These are phyloP conservation scores for Blastocystis sp. DNA, from an alignment of 352 stramenopile genomes.

Conservation along the genomic window DNA sequence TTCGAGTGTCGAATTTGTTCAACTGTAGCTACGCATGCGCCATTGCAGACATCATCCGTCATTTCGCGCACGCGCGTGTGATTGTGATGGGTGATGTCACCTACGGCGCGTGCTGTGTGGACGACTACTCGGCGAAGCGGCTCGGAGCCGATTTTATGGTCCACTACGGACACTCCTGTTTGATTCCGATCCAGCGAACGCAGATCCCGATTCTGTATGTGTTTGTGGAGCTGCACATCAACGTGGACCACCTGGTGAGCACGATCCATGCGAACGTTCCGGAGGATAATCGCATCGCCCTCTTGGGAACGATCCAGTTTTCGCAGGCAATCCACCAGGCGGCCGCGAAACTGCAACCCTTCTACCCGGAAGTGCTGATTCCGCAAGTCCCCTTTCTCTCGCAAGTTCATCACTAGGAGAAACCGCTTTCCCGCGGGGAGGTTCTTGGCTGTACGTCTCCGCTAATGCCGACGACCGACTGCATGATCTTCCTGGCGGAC, in stretches of 20 bases:
- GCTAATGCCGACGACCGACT: conserved; percentile 73
- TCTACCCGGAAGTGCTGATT: conserved; percentile 73
- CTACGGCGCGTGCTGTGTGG: conserved; percentile 97
- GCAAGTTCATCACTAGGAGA: background rate
- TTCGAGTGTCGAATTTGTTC: conserved; percentile 64
- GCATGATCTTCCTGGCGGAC: conserved; percentile 94
- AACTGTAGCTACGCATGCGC: conserved; percentile 69
- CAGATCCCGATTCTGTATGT: conserved; percentile 92
- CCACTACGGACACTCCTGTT: conserved; percentile 97
- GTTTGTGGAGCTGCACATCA: conserved; percentile 97
- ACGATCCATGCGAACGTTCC: conserved; percentile 53
- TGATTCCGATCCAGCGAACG: conserved; percentile 90
- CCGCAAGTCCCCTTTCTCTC: conserved; percentile 69
- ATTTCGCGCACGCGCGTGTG: conserved; percentile 75
- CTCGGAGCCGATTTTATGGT: conserved; percentile 90
- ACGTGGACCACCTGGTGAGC: conserved; percentile 76
- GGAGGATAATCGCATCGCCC: conserved; percentile 62
- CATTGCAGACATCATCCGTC: conserved; percentile 92
- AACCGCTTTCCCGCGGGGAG: conserved; percentile 69
- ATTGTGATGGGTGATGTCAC: conserved; percentile 95
- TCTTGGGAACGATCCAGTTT: conserved; percentile 91
- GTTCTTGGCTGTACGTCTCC: conserved; percentile 95
- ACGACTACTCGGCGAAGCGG: conserved; percentile 86
- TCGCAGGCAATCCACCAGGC: conserved; percentile 76
- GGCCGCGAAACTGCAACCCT: conserved; percentile 66